Evolutionary conservation across 176 grass and related monocot species (phyloP), one percentile per base, ranked within the genome.

Genomic region (Elaeis guineensis): DNA sequence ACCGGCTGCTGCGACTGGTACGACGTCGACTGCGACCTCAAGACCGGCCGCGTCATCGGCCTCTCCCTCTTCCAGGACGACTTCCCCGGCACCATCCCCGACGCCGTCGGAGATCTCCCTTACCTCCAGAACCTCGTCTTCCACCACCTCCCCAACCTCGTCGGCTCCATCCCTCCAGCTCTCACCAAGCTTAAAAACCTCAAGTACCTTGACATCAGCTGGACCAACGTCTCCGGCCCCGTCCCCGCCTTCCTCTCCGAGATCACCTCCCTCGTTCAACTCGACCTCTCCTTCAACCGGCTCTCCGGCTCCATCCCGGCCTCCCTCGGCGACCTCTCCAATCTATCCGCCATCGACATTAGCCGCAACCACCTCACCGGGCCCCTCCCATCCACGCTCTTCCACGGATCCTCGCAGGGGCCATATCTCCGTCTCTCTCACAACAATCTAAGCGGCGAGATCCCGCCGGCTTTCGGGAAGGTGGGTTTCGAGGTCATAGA

Each of bases 311-410:
- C 90, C 5, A 86, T 95, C 54, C 86, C 79, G 0, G 0, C 26
- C 11, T 59, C 54, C 12, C 82, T 90, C 0, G 22, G 57, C 56
- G 52, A 26, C 17, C 75, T 90, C 9, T 59, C 80, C 0, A 22
- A 44, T 17, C 81, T 95, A 49, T 5, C 74, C 21, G 84, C 83
- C 80, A 6, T 95, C 9, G 86, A 95, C 69, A 69, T 95, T 55
- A 86, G 90, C 69, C 67, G 78, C 67, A 95, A 95, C 80, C 24
- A 67, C 55, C 80, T 95, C 14, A 78, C 74, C 29, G 86, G 90
- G 72, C 26, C 29, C 63, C 49, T 65, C 21, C 63, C 63, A 16
- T 49, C 63, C 4, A 12, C 20, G 21, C 20, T 65, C 15, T 65
- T 65, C 63, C 23, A 22, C 4, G 24, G 51, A 20, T 17, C 5